Base-by-base conservation (phyloP, 306 rosid species). In the Glycine soja region DNA sequence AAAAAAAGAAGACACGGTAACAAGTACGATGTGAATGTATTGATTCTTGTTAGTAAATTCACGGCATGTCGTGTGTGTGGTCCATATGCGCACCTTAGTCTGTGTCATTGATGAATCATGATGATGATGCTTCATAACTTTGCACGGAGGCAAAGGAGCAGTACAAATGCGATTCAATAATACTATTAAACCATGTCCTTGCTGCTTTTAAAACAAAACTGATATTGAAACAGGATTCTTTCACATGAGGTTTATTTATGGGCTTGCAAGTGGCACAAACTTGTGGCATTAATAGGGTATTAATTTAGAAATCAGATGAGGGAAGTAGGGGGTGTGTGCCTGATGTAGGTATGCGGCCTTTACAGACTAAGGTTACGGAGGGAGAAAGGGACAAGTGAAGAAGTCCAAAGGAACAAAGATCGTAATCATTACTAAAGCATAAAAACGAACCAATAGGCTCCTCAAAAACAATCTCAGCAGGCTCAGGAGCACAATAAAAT, bases 391-490 rank as follows among this genome's bases (percentile, higher is more conserved):
- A 90, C 90, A 92, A 88, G 59, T 82, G 90, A 78, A 24, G 30
- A 24, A 24, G 30, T 24, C 30, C 30, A 24, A 89, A 88, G 89
- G 92, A 90, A 89, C 92, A 92, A 86, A 86, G 73, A 88, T 85
- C 79, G 78, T 92, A 92, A 92, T 89, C 80, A 90, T 90, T 88
- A 87, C 91, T 45, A 85, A 76, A 47, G 87, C 84, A 88, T 85
- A 1, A 24, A 24, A 24, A 24, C 30, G 30, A 24, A 24, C 85
- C 87, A 73, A 80, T 51, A 83, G n/a, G 46, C 47, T 61, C 52
- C 81, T 85, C 75, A 87, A 85, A 83, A 81, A 82, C 78, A 73
- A 82, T 72, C 85, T 86, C 2, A 24, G 30, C 76, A 81, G 68
- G 47, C 43, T 15, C 83, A 79, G 43, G 0, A 78, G n/a, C 86